Conservation (phyloP, 2,329 filamentous ascomycete species). For the Ceratocystis destructans region DNA sequence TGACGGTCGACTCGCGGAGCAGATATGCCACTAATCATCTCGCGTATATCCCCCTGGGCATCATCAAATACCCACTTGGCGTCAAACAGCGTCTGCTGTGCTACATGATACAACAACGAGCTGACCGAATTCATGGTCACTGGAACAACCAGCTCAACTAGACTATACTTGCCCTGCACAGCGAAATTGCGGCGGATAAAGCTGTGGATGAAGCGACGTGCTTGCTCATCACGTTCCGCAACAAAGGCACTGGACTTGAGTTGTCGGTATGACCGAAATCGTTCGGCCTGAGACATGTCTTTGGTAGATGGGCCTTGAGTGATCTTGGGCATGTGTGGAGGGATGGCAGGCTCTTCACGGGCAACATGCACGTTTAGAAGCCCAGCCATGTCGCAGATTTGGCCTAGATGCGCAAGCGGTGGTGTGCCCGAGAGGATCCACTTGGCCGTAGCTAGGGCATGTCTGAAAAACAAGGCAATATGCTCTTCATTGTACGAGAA, state of each 20-base stretch:
- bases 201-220: slow-evolving; percentile 24
- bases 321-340: slow-evolving; percentile 27
- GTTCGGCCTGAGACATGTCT: slow-evolving; percentile 26
- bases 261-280: slow-evolving; percentile 25
- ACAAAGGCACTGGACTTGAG: slow-evolving; percentile 27
- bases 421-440: slow-evolving; percentile 35
- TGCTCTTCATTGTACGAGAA: slow-evolving; percentile 29
- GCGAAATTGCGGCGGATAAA: slow-evolving; percentile 27
- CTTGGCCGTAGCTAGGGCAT: slow-evolving; percentile 26
- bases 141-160: slow-evolving; percentile 21
- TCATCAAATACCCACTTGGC: slow-evolving; percentile 24
- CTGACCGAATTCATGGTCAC: slow-evolving; percentile 24
- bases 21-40: slow-evolving; percentile 12
- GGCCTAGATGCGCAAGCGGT: slow-evolving; percentile 26
- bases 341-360: slow-evolving; percentile 25
- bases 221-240: slow-evolving; percentile 27
- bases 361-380: slow-evolving; percentile 30
- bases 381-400: slow-evolving; percentile 27
- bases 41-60: slow-evolving; percentile 15
- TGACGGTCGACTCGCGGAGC: slow-evolving; percentile 1
- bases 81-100: slow-evolving; percentile 25
- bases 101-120: slow-evolving; percentile 23
- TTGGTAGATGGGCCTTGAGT: slow-evolving; percentile 26
- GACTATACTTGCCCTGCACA: slow-evolving; percentile 21
- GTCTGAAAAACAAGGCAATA: slow-evolving; percentile 26